Evolutionary conservation across 169 alveolate genomes (phyloP), one percentile per base, ranked within the genome.

Genomic region (Plasmodium cynomolgi): DNA sequence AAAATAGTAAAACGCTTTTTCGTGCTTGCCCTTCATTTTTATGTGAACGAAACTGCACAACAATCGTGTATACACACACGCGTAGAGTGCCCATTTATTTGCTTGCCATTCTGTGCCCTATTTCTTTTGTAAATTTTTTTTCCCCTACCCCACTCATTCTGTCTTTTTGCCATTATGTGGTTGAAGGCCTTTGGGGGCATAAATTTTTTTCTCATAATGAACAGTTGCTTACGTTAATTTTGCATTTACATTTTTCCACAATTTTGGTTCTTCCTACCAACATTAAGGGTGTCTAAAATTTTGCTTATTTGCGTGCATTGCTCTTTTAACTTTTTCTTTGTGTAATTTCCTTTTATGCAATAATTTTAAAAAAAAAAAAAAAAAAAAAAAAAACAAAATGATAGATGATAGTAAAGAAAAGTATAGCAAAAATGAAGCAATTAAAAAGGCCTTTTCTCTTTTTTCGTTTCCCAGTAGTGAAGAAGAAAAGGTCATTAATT

Each of bases 391-490:
- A 23, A 83, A 72, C 26, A 84, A 84, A 39, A 84, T 72, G 83
- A 20, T 84, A 84, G 82, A 17, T 72, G 20, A 72, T 84, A 72
- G 37, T 41, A 84, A 68, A 26, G 92, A 44, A 71, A 84, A 44
- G 75, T 56, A 50, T 86, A 54, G 33, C 9, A 86, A 56, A 15
- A 86, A 56, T 50, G 93, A 86, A 75, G 54, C 81, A 39, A 62
- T 81, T 80, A 90, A 44, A 62, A 80, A 90, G 50, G 84, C 77
- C 15, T 79, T 90, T 71, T 81, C 94, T 26, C 91, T 90, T 80
- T 90, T 90, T 44, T 81, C 94, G n/a, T 58, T 80, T 54, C 80
- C 94, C 47, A 90, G 91, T 54, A 81, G 73, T 81, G 77, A 50
- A 81, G 68, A 90, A 13, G 94, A 90, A 62, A 81, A 50, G 74